A percentile compares a stretch with the other conserved stretches of the same genome.
Conservation (phyloP, 1,284 basidiomycete species). For the Taiwanofungus camphoratus region DNA sequence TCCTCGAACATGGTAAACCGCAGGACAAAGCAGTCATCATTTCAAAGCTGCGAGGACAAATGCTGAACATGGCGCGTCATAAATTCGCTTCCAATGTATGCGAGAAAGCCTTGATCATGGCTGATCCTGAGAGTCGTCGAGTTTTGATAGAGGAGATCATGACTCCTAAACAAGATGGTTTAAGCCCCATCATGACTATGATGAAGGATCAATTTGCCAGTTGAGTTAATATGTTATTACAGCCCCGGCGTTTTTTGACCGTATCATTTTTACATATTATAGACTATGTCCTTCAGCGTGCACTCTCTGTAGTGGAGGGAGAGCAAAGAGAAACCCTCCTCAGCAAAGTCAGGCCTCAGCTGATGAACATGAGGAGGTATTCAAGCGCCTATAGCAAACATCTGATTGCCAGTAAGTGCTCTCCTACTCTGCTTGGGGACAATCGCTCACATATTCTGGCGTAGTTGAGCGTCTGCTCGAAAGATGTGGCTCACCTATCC, state of each 20-base stretch:
- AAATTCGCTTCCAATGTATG: constrained; percentile 98
- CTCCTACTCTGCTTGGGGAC: constrained; percentile 6
- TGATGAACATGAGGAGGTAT: constrained; percentile 65
- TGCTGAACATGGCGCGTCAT: constrained; percentile 79
- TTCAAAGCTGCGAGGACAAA: constrained; percentile 68
- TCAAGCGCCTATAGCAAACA: constrained; percentile 75
- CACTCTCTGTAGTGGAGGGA: constrained; percentile 62
- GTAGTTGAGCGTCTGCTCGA: constrained; percentile 69
- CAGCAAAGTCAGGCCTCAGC: constrained; percentile 57
- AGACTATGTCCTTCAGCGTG: constrained; percentile 83
- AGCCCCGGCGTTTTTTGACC: neutral
- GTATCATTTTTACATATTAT: constrained; percentile 5
- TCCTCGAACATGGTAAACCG: constrained; percentile 75
- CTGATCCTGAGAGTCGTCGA: constrained; percentile 57
- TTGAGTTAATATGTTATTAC: constrained; percentile 34
- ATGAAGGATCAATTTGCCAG: constrained; percentile 92
- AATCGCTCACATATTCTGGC: constrained; percentile 1
- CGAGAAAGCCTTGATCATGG: constrained; percentile 82
- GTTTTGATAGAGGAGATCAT: constrained; percentile 81
- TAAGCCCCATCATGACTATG: constrained; percentile 67
- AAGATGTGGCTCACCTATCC: constrained; percentile 19
- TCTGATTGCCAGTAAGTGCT: constrained; percentile 64
- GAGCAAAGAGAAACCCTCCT: constrained; percentile 67
- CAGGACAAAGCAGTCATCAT: constrained; percentile 72
- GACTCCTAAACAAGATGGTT: constrained; percentile 52